A percentile compares a stretch with the other conserved stretches of the same genome.
These are phyloP conservation scores for Litsea cubeba DNA, from an alignment of 164 flowering plant species.

Conservation along the genomic window DNA sequence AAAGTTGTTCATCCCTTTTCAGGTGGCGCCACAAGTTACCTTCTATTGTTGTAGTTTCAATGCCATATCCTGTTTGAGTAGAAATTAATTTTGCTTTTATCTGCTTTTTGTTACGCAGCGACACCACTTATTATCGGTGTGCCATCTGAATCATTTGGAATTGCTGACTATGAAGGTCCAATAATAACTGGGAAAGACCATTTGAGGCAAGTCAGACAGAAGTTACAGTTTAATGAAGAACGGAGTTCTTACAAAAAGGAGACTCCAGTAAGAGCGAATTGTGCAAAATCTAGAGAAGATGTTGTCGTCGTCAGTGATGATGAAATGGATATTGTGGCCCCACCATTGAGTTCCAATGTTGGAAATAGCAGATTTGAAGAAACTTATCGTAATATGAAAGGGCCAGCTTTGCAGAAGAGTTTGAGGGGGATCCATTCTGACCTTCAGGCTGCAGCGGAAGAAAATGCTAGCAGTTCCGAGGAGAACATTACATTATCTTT, in stretches of 20 bases:
- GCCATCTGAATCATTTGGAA: background rate
- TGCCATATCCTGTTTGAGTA: background rate
- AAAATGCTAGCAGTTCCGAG: conserved; percentile 4
- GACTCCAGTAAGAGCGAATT: background rate
- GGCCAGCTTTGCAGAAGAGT: background rate
- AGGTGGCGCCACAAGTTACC: background rate
- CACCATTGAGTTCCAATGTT: background rate
- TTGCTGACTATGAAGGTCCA: background rate
- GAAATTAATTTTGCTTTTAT: too few relatives aligned
- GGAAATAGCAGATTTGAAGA: background rate
- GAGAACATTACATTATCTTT: conserved; percentile 9
- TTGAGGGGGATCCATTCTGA: background rate
- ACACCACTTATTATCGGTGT: conserved; percentile 23
- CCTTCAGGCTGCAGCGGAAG: conserved; percentile 6
- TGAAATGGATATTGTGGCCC: background rate
- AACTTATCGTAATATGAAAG: background rate
- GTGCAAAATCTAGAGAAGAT: background rate
- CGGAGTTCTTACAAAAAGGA: background rate
- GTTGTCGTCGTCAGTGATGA: background rate
- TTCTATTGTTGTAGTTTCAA: background rate
- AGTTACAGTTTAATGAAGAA: background rate
- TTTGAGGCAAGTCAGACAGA: background rate
- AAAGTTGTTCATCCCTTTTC: background rate
- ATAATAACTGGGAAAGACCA: background rate
- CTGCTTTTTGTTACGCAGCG: conserved; percentile 3